These are phyloP conservation scores for Solanum hybrid DNA, from an alignment of 305 asterid species.

Conservation along the genomic window DNA sequence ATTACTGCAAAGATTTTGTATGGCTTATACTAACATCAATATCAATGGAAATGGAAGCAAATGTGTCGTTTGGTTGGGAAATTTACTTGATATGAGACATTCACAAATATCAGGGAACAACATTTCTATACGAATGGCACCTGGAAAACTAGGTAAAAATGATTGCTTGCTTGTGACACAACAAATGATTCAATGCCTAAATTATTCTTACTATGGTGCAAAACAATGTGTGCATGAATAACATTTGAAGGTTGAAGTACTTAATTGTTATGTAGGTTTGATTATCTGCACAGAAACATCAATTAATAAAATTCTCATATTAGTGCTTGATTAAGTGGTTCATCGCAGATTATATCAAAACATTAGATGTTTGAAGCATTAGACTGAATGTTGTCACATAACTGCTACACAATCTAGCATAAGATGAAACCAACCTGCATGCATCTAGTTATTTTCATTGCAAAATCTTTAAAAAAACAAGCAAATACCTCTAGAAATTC, in stretches of 20 bases:
- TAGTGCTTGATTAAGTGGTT: background rate
- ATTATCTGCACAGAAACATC: background rate
- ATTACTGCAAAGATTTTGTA: background rate
- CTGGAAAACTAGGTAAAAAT: background rate
- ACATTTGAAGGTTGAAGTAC: background rate
- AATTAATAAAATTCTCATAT: too few relatives aligned
- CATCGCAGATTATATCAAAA: background rate
- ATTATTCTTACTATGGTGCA: background rate
- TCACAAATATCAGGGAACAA: background rate
- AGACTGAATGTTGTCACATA: background rate
- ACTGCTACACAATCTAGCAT: background rate
- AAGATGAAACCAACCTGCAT: background rate
- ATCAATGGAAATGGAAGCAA: background rate
- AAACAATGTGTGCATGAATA: background rate
- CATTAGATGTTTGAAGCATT: background rate
- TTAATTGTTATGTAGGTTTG: background rate
- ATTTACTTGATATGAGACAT: background rate
- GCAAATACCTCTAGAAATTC: background rate
- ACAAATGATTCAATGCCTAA: background rate
- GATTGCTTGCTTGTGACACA: background rate
- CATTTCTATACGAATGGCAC: background rate
- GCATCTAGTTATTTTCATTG: background rate
- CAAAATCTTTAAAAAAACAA: background rate
- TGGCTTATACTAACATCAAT: background rate
- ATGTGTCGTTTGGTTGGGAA: background rate